Percentiles rank a stretch among this genome's conserved stretches.
Evolutionary conservation across 1,284 basidiomycete genomes (phyloP).

Genomic region (Volvariella volvacea): DNA sequence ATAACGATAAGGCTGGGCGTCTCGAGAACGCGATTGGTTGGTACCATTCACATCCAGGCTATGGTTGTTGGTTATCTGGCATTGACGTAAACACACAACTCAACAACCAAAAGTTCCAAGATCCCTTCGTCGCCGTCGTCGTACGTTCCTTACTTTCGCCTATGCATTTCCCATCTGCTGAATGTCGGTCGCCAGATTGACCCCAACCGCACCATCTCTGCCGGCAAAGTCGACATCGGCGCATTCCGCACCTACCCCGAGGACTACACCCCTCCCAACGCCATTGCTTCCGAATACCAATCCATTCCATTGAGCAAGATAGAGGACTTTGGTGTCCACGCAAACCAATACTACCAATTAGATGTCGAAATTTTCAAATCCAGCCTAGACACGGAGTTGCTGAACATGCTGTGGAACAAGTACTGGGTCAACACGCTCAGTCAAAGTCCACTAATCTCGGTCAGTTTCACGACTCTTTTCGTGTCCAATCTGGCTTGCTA

Average conservation of each 20-base stretch:
- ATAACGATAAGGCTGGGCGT: conserved; percentile 56
- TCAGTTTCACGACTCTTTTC: conserved; percentile 30
- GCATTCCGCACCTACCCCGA: conserved; percentile 97
- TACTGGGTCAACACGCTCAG: conserved; percentile 98
- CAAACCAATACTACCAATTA: conserved; percentile 92
- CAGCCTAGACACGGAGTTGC: conserved; percentile 76
- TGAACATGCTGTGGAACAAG: conserved; percentile 96
- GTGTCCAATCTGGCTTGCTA: conserved; percentile 20
- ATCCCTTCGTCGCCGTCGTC: conserved; percentile 97
- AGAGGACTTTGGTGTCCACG: conserved; percentile 97
- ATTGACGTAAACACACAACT: conserved; percentile 96
- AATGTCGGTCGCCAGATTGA: conserved; percentile 64
- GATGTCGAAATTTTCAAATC: conserved; percentile 96
- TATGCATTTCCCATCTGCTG: conserved; percentile 4
- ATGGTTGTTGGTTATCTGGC: conserved; percentile 95
- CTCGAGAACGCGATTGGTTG: conserved; percentile 93
- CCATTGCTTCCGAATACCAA: conserved; percentile 79
- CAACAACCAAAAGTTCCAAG: conserved; percentile 91
- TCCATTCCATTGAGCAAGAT: conserved; percentile 93
- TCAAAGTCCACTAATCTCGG: conserved; percentile 86
- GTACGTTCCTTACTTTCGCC: conserved; percentile 42
- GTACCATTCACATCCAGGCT: conserved; percentile 98
- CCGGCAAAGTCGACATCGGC: conserved; percentile 97
- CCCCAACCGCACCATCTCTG: conserved; percentile 96
- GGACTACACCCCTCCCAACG: conserved; percentile 76